Base-by-base conservation (phyloP, 192 early-diverging fungal species). In the Lunasporangiospora selenospora region DNA sequence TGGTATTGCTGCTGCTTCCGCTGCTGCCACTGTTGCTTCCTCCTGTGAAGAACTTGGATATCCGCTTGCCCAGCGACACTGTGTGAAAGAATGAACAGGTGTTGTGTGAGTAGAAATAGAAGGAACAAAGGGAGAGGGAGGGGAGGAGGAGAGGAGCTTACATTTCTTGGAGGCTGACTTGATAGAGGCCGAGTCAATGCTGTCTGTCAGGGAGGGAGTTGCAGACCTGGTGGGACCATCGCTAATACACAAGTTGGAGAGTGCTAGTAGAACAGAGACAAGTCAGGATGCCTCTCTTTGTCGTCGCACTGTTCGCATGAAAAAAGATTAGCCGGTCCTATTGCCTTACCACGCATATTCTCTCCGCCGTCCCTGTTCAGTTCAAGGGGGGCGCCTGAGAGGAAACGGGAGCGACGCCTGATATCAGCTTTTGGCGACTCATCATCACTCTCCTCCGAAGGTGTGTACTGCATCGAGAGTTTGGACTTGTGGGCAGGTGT, bases 381-480 rank as follows among this genome's bases (percentile, higher is more conserved):
- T 27, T 59, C 65, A 26, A 53, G n/a, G 5, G 65, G 30, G 8
- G 65, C 33, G 10, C 65, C 65, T 12, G 65, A 67, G 40, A 67
- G 42, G 49, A 44, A 67, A 32, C 54, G 55, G n/a, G 65, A 53
- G 9, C 65, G 65, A 10, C 55, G 37, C 24, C 31, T 11, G 16
- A 34, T 33, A 6, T 33, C 29, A 6, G 40, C 21, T 3, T 46
- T 46, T 10, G 23, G 27, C 23, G 57, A 37, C 36, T 64, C 62
- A 30, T 64, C 62, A 48, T 64, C 62, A 27, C 62, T 64, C 26
- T 64, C 67, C 41, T 67, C 65, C 0, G 67, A 57, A 16, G 67
- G 67, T 11, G 59, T 73, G 36, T 73, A 73, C 27, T 73, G 67
- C 53, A 62, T 73, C 11, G 67, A 73, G 23, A 73, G 32, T 54